Percentiles rank a stretch among this genome's conserved stretches.
Conservation (phyloP, 2,329 filamentous ascomycete species). For the Chaetomium sp. region DNA sequence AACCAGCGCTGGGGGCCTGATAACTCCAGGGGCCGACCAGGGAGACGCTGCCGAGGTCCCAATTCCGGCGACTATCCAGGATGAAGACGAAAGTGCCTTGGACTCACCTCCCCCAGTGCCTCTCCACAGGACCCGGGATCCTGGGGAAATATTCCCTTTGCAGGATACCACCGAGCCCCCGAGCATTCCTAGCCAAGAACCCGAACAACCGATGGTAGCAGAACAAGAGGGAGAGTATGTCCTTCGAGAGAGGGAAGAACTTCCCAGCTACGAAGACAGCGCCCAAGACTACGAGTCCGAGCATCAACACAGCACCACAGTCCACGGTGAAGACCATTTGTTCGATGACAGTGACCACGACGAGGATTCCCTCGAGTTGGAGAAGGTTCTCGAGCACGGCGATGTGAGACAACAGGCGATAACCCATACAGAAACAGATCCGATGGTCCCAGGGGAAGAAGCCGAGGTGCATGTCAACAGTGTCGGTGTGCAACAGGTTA, state of each 20-base stretch:
- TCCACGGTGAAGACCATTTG: conserved; percentile 30
- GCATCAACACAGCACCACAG: conserved; percentile 29
- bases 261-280: too few relatives aligned
- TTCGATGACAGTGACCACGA: conserved; percentile 26
- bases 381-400: neutral
- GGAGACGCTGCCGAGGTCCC: too few relatives aligned
- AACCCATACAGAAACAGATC: neutral
- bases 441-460: neutral
- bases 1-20: too few relatives aligned
- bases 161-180: too few relatives aligned
- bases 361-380: neutral
- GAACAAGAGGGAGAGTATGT: neutral
- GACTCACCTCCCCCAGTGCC: too few relatives aligned
- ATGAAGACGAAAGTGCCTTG: too few relatives aligned
- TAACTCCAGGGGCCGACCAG: too few relatives aligned
- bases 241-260: neutral
- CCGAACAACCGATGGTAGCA: too few relatives aligned
- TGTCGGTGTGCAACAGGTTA: neutral
- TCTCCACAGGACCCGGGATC: too few relatives aligned
- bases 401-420: neutral
- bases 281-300: conserved; percentile 12
- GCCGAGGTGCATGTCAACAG: neutral
- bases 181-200: too few relatives aligned
- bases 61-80: too few relatives aligned
- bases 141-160: too few relatives aligned